Conservation (phyloP, 1,139 yeast species). For the Kazachstania sp. region DNA sequence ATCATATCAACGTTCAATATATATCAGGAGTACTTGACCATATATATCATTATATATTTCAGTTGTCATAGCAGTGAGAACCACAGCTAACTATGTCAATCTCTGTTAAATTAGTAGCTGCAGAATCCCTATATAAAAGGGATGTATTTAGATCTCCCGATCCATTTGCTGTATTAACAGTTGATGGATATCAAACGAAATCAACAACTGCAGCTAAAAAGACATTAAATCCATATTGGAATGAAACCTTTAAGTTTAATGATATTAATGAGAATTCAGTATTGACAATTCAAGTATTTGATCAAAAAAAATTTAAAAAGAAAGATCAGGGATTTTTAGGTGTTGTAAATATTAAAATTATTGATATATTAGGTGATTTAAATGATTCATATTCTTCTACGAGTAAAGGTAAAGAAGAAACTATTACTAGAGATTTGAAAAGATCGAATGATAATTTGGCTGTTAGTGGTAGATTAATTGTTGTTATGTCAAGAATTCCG, state of each 20-base stretch:
- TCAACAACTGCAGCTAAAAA: conserved; percentile 90
- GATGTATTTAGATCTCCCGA: conserved; percentile 95
- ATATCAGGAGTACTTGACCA: no score
- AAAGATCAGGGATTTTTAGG: conserved; percentile 99
- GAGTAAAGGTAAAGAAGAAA: conserved; percentile 54
- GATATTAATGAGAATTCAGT: conserved; percentile 79
- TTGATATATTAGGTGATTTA: conserved; percentile 73
- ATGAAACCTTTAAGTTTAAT: conserved; percentile 66
- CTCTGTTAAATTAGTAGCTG: conserved; percentile 81
- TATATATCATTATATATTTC: no score
- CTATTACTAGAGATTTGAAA: conserved; percentile 86
- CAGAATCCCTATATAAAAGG: conserved; percentile 89
- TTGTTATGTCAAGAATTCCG: conserved; percentile 47
- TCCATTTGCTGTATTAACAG: conserved; percentile 94
- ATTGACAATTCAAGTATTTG: conserved; percentile 88
- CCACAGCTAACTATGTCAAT: conserved; percentile 28
- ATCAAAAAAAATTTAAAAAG: conserved; percentile 93
- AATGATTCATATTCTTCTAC: conserved; percentile 20
- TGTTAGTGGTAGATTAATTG: conserved; percentile 84
- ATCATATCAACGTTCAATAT: no score
- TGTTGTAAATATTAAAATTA: conserved; percentile 83
- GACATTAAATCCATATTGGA: conserved; percentile 96
- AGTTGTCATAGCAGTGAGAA: no score
- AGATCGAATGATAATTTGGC: conserved; percentile 86
- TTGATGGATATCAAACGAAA: conserved; percentile 93